Base-by-base conservation (phyloP, 208 protist genomes). In the Leishmania arabica region DNA sequence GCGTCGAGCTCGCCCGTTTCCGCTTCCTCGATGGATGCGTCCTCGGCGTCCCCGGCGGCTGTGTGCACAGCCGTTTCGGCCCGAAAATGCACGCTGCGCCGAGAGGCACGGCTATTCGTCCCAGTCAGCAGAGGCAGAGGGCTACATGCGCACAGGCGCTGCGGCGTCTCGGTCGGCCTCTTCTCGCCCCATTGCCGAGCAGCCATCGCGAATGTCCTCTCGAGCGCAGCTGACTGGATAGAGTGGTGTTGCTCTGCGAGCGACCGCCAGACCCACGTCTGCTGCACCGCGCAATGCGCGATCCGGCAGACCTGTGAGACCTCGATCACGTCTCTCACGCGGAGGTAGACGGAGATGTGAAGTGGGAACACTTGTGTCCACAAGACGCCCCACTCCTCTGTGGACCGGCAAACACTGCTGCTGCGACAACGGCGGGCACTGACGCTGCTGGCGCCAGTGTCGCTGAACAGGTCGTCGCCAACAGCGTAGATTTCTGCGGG, bases 221-320 rank as follows among this genome's bases (percentile, higher is more conserved):
- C 83, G 5, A 83, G 19, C 65, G 60, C 77, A 37, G 37, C 56
- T 7, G 70, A 53, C 4, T 84, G 77, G 45, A 89, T 42, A 49
- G 31, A 49, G 70, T 80, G 83, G 80, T 84, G 75, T 13, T 42
- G 54, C 13, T 45, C 68, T 31, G 79, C 77, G 62, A 90, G 69
- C n/a, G 79, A 54, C 27, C 85, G 80, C 87, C 87, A 90, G 78
- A 87, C 84, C 75, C 82, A 84, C 62, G 85, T 83, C 78, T 78
- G 75, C 72, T 74, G 71, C 19, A 76, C 78, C 5, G 78, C 78
- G 3, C 8, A 19, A 8, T 77, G 47, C 0, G 76, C 42, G 31
- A 62, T 47, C 19, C 81, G 78, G 64, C 84, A 90, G 11, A 90
- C 86, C 17, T 58, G 60, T 17, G 72, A 56, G 4, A 87, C 53